These are phyloP conservation scores for Wickerhamomyces chaumierensis DNA, from an alignment of 805 yeast genomes.

Conservation along the genomic window DNA sequence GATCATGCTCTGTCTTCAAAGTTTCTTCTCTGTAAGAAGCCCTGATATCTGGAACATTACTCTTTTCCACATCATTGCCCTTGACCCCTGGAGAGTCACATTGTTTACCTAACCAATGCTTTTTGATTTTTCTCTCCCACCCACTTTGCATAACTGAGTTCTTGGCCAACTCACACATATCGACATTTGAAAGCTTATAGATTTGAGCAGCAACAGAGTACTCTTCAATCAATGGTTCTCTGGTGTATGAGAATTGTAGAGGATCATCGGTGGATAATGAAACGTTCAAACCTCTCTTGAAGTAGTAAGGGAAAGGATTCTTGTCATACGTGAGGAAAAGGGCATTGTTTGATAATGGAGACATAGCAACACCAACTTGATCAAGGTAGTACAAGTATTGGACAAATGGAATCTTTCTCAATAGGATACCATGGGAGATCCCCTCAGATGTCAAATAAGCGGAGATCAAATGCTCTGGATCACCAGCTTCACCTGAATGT, in stretches of 20 bases:
- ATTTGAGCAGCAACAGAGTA: conserved; percentile 98
- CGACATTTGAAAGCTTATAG: conserved; percentile 86
- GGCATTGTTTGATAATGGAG: conserved; percentile 95
- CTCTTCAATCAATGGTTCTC: conserved; percentile 95
- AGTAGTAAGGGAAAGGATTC: conserved; percentile 87
- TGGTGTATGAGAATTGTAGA: conserved; percentile 89
- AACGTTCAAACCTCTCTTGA: conserved; percentile 88
- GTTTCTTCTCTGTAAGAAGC: conserved; percentile 80
- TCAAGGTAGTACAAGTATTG: conserved; percentile 90
- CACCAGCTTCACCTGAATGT: conserved; percentile 99
- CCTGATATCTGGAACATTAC: conserved; percentile 89
- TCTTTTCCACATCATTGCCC: conserved; percentile 85
- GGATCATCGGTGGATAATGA: conserved; percentile 97
- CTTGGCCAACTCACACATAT: conserved; percentile 92
- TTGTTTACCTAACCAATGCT: conserved; percentile 83
- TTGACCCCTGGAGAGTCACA: conserved; percentile 49
- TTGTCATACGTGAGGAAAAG: conserved; percentile 91
- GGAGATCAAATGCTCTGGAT: conserved; percentile 89
- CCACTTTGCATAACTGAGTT: conserved; percentile 93
- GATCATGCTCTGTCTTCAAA: conserved; percentile 53
- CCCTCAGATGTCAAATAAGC: conserved; percentile 86
- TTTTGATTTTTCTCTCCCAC: conserved; percentile 76
- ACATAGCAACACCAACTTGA: conserved; percentile 97
- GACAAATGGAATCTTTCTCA: conserved; percentile 89
- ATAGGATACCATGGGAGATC: conserved; percentile 87